Evolutionary conservation across 2,329 filamentous ascomycete species (phyloP), one percentile per base, ranked within the genome.

Genomic region (Penicillium sp.): DNA sequence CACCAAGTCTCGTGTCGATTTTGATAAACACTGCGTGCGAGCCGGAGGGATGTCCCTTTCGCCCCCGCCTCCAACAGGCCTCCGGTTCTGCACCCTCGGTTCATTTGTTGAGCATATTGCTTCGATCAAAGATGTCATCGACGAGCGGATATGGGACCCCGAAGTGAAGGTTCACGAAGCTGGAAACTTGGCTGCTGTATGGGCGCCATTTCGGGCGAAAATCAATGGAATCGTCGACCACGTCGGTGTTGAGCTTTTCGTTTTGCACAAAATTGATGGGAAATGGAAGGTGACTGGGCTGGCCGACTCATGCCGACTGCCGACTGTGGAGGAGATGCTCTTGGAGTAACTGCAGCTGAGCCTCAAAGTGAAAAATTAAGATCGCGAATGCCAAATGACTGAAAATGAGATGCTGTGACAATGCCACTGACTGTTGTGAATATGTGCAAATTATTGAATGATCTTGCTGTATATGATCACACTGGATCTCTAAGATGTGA

Each of bases 81-180:
- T 69, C n/a, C 68, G 70, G 13, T 72, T 72, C 49, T 71, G 69
- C 51, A 72, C 70, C 0, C 70, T 72, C 40, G 69, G 69, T 2
- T 62, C 67, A 9, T 72, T 71, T 41, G 66, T 72, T 43, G 69
- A 72, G 54, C 65, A 69, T 21, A 60, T 72, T 36, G 49, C 63
- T 0, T 60, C 60, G 10, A 50, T 72, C 11, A 55, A 63, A 48
- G 67, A 67, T 24, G 64, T 68, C n/a, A 69, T 72, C 40, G 58
- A 72, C 27, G 70, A 72, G 55, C 64, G 64, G 1, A 72, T 71
- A 32, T 72, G 68, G 68, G 62, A 71, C 40, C 67, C 67, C 1
- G 67, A 71, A 42, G 67, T 72, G 14, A 70, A 67, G 53, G 57
- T 72, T 1, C 60, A 68, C 13, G 67, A 64, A 39, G 47, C 46